Evolutionary conservation across 345 rosid species (phyloP), one percentile per base, ranked within the genome.

Genomic region (Gossypium thurberi): DNA sequence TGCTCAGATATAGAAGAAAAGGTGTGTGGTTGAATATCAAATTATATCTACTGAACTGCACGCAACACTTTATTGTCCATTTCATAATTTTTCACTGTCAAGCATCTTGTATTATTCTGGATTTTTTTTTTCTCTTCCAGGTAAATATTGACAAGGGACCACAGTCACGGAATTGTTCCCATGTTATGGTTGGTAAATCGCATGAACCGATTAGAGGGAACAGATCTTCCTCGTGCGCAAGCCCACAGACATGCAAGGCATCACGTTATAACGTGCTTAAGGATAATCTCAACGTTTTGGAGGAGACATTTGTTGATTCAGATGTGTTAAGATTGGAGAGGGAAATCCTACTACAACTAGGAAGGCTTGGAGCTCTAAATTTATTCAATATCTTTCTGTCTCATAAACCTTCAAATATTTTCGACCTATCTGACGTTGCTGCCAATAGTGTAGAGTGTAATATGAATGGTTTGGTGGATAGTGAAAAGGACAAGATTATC

Each of bases 221-320:
- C 26, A 26, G 25, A 37, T 70, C 69, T 43, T 18, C 66, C n/a
- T 62, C 83, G 12, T 15, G 56, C 33, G 66, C 70, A 20, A 77
- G 75, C 72, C 68, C 62, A 3, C 28, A 60, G 71, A 58, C 57
- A 25, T 75, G 76, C 73, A 77, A 66, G 71, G 60, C 81, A 66
- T 83, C 84, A 40, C 74, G 78, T 15, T 86, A 79, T 79, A 72
- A 81, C 74, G 79, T 91, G 78, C 79, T 93, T 53, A 80, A 86
- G 82, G 88, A 89, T 75, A 93, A 89, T 79, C 91, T 91, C 51
- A 55, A 83, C 47, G 86, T 82, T 28, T 77, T 93, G 73, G 93
- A 93, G 82, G 79, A 87, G 20, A 86, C 85, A 50, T 82, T 91
- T 69, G 72, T 79, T 20, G 86, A 89, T 78, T 78, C 82, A 14